Percentiles rank a stretch among this genome's conserved stretches.
Conservation (phyloP, 2,329 filamentous ascomycete species). For the Diaporthe vaccinii region DNA sequence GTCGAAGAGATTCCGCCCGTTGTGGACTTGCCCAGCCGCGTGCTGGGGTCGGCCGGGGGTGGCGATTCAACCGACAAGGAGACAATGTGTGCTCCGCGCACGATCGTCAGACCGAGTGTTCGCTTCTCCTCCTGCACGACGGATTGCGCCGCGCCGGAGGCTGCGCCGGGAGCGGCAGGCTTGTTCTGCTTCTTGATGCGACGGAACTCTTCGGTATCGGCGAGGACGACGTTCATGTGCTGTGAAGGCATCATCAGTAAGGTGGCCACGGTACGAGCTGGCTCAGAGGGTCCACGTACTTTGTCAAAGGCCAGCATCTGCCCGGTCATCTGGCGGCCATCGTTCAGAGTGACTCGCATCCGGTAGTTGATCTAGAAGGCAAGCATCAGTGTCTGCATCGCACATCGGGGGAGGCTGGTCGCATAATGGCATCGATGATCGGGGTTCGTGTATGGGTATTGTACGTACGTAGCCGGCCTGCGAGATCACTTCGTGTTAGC, state of each 20-base stretch:
- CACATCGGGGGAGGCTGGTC: background rate
- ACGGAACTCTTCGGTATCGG: constrained; percentile 98
- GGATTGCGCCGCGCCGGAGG: constrained; percentile 72
- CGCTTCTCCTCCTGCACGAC: constrained; percentile 97
- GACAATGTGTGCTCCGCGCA: constrained; percentile 94
- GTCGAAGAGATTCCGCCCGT: constrained; percentile 78
- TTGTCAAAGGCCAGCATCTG: constrained; percentile 99
- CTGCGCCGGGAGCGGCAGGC: constrained; percentile 73
- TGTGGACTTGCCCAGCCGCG: constrained; percentile 84
- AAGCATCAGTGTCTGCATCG: constrained; percentile 45
- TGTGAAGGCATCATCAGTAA: constrained; percentile 52
- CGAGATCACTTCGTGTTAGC: constrained; percentile 69
- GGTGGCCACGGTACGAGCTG: background rate
- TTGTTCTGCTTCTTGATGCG: constrained; percentile 89
- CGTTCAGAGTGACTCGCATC: constrained; percentile 96
- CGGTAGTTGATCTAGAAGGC: constrained; percentile 92
- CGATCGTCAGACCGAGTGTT: constrained; percentile 93
- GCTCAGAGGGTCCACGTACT: constrained; percentile 60
- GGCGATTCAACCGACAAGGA: constrained; percentile 96
- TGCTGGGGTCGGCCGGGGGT: constrained; percentile 91
- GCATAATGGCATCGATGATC: background rate
- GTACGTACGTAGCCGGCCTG: constrained; percentile 80
- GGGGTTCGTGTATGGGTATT: constrained; percentile 39
- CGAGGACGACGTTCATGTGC: constrained; percentile 99
- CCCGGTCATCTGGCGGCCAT: constrained; percentile 95